phyloP scores from a whole-genome alignment of 2,329 filamentous ascomycete species.

The Diplodia scrobiculata region DNA sequence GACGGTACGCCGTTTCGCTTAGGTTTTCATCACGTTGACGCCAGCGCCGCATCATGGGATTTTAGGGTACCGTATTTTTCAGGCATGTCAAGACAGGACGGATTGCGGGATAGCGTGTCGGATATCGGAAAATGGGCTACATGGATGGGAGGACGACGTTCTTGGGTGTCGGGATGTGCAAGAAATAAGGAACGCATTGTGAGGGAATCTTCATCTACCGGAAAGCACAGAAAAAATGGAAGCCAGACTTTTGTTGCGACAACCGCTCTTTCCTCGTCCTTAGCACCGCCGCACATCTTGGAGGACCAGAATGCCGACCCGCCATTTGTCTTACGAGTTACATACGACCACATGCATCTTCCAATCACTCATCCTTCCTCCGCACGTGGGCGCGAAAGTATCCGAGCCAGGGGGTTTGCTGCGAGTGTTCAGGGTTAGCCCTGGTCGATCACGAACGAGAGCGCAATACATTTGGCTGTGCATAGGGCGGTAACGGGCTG shows the following conservation, averaged over 20 bases:
- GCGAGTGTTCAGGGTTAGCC: slow-evolving; percentile 4
- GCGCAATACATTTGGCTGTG: neutral
- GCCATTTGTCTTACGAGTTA: slow-evolving; percentile 16
- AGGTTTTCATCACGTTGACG: slow-evolving; percentile 21
- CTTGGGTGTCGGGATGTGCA: slow-evolving; percentile 5
- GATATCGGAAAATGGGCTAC: neutral
- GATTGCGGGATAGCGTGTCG: slow-evolving; percentile 1
- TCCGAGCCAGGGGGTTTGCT: slow-evolving; percentile 13
- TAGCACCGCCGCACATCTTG: neutral
- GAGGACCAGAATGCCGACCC: neutral
- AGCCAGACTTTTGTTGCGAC: slow-evolving; percentile 10
- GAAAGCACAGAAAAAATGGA: slow-evolving; percentile 15
- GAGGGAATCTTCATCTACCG: slow-evolving; percentile 22
- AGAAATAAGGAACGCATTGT: slow-evolving; percentile 7
- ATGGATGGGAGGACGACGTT: slow-evolving; percentile 4
- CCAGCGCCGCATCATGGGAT: slow-evolving; percentile 20
- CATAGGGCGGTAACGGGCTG: neutral
- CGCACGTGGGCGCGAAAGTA: slow-evolving; percentile 21
- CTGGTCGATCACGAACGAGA: neutral
- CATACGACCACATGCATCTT: slow-evolving; percentile 7
- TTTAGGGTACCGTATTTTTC: slow-evolving; percentile 23
- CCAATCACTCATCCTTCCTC: slow-evolving; percentile 8
- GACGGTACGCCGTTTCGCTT: slow-evolving; percentile 27
- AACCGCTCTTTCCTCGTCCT: neutral
- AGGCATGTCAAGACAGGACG: slow-evolving; percentile 6